Conservation (phyloP, 2,329 filamentous ascomycete species). For the Aspergillus latus region DNA sequence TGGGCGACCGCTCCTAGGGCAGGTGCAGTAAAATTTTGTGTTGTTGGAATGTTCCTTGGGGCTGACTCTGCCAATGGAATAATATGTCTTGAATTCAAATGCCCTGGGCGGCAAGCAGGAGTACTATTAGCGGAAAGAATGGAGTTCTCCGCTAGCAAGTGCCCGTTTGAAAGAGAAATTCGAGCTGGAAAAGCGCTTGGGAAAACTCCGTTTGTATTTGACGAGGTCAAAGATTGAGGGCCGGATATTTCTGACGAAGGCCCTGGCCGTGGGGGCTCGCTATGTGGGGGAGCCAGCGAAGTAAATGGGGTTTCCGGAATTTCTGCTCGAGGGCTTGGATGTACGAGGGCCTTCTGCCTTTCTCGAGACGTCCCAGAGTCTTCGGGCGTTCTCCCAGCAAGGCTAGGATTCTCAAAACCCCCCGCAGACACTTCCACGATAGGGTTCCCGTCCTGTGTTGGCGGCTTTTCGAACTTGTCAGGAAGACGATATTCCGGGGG, state of each 20-base stretch:
- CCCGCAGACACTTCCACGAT: neutral
- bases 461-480: conserved; percentile 13
- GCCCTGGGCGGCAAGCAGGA: neutral
- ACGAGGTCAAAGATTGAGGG: conserved; percentile 4
- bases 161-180: neutral
- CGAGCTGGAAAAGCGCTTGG: conserved; percentile 8
- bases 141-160: neutral
- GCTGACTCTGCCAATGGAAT: conserved; percentile 10
- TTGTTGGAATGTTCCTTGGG: neutral
- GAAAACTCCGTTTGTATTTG: neutral
- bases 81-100: neutral
- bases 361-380: neutral
- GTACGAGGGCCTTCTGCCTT: neutral
- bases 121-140: neutral
- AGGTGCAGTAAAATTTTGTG: neutral
- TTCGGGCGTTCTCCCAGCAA: neutral
- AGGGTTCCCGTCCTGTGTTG: neutral
- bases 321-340: conserved; percentile 12
- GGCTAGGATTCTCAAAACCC: neutral
- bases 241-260: neutral
- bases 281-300: conserved; percentile 1
- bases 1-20: neutral
- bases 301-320: conserved; percentile 26
- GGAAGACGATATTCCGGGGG: conserved; percentile 19
- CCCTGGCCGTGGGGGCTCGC: neutral